Base-by-base conservation (phyloP, 2,329 filamentous ascomycete genomes). In the Grosmannia penicillata region DNA sequence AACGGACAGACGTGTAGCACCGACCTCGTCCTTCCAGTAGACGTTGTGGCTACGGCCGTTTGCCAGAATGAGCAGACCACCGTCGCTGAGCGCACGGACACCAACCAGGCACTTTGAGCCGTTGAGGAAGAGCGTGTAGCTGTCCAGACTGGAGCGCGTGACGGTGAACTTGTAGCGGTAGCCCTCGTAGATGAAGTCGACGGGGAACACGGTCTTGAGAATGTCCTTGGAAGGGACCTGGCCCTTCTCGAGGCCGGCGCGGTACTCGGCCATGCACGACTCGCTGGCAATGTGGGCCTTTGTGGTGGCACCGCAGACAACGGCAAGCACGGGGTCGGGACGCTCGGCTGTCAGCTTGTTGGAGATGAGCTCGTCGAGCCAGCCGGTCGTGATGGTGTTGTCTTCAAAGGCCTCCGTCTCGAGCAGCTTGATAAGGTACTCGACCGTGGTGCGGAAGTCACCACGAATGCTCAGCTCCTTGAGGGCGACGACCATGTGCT, bases 401-500 rank as follows among this genome's bases (percentile, higher is more conserved):
- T 93, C 87, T 63, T 96, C 89, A 56, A 98, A 98, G 43, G 87
- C 91, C 46, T 93, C 89, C 0, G 93, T 98, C 65, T 98, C 91
- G 33, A 98, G 75, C 48, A 98, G 75, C 71, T 98, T 98, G 63
- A 98, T 96, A 47, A 98, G 75, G 58, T 98, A 98, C 60, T 98
- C 91, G 40, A 98, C 89, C 1, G 91, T 98, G 38, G 91, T 98
- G 56, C 87, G 75, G 74, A 98, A 98, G 60, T 98, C 91, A 72
- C 91, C 91, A 64, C 91, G 91, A 68, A 98, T 98, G 66, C 89
- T 98, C 63, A 98, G 63, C 64, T 98, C 91, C 70, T 98, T 98
- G 56, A 98, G 66, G 14, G 91, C 91, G 50, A 98, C 82, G 49
- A 98, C 87, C 91, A 98, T 98, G 68, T 98, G 93, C 62, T 98